Percentiles rank a stretch among this genome's conserved stretches.
These are phyloP conservation scores for Diaporthe citri DNA, from an alignment of 2,329 filamentous ascomycete genomes.

Conservation along the genomic window DNA sequence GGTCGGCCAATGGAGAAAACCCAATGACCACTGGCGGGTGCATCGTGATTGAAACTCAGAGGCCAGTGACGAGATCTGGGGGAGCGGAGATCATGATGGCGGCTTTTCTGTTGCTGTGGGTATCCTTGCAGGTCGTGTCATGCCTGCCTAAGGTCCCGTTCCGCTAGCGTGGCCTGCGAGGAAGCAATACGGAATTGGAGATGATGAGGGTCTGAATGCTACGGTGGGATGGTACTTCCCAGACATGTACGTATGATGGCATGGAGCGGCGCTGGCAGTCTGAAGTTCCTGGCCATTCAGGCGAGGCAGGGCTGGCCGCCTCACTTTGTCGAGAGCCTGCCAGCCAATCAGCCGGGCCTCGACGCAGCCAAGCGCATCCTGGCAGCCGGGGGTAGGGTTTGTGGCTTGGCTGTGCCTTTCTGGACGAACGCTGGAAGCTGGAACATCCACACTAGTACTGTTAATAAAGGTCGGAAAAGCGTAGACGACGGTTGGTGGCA, in stretches of 20 bases:
- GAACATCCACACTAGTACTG: neutral
- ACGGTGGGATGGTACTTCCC: slow-evolving; percentile 13
- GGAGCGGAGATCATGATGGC: slow-evolving; percentile 24
- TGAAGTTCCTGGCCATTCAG: slow-evolving; percentile 36
- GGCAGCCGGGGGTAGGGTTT: slow-evolving; percentile 3
- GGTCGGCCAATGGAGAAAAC: slow-evolving; percentile 5
- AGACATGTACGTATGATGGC: slow-evolving; percentile 9
- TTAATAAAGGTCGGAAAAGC: neutral
- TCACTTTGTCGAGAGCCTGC: slow-evolving; percentile 30
- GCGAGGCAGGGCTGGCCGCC: slow-evolving; percentile 36
- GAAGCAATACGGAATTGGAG: slow-evolving; percentile 14
- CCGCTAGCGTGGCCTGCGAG: slow-evolving; percentile 10
- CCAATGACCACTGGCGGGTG: neutral
- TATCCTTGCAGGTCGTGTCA: slow-evolving; percentile 21
- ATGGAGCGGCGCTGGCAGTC: slow-evolving; percentile 35
- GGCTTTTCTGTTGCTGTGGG: neutral
- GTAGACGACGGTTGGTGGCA: neutral
- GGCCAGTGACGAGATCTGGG: slow-evolving; percentile 20
- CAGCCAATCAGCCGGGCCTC: slow-evolving; percentile 33
- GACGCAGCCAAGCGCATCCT: slow-evolving; percentile 11
- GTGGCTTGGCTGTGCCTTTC: slow-evolving; percentile 5
- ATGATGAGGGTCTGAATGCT: slow-evolving; percentile 9
- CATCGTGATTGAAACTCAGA: slow-evolving; percentile 13
- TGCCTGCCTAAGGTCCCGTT: slow-evolving; percentile 13
- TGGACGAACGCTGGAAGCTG: slow-evolving; percentile 15